Conservation (phyloP, 768 basidiomycete species). For the Boletus bicolor region DNA sequence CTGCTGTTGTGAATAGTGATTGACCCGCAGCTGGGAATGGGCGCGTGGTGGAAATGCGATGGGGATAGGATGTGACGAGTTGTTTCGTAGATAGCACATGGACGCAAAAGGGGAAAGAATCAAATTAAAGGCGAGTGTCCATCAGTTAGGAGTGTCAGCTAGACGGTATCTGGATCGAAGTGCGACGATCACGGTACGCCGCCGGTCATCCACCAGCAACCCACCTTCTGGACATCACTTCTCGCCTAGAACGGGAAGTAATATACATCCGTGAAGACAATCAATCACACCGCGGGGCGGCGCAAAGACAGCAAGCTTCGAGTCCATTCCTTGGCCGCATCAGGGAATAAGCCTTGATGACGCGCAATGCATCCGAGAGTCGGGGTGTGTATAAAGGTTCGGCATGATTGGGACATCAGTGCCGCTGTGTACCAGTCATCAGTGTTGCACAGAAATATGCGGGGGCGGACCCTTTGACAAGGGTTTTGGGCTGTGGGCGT, state of each 20-base stretch:
- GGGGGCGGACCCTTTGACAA: slow-evolving; percentile 5
- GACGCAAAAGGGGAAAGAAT: neutral
- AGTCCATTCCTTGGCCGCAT: slow-evolving; percentile 3
- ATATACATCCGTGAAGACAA: slow-evolving; percentile 7
- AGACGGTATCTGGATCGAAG: slow-evolving; percentile 10
- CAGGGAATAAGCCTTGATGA: slow-evolving; percentile 1
- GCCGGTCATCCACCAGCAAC: slow-evolving; percentile 1
- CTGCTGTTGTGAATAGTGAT: neutral
- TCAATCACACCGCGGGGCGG: slow-evolving; percentile 9
- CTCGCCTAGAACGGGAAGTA: slow-evolving; percentile 8
- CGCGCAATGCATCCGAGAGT: slow-evolving; percentile 6
- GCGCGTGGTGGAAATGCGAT: neutral
- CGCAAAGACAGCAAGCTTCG: slow-evolving; percentile 3
- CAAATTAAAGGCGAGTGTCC: slow-evolving; percentile 8
- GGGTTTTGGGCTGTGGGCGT: slow-evolving; percentile 24
- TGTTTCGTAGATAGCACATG: neutral
- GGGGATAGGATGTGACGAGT: neutral
- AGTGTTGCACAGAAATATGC: slow-evolving; percentile 2
- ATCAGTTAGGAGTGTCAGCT: neutral
- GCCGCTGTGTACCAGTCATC: slow-evolving; percentile 3
- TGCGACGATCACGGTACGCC: slow-evolving; percentile 9
- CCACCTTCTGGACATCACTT: slow-evolving; percentile 4
- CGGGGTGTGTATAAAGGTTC: neutral
- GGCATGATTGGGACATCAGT: slow-evolving; percentile 5
- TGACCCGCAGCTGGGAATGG: neutral